phyloP scores from a whole-genome alignment of 192 early-diverging fungal genomes.

The Backusella tarrabulga region DNA sequence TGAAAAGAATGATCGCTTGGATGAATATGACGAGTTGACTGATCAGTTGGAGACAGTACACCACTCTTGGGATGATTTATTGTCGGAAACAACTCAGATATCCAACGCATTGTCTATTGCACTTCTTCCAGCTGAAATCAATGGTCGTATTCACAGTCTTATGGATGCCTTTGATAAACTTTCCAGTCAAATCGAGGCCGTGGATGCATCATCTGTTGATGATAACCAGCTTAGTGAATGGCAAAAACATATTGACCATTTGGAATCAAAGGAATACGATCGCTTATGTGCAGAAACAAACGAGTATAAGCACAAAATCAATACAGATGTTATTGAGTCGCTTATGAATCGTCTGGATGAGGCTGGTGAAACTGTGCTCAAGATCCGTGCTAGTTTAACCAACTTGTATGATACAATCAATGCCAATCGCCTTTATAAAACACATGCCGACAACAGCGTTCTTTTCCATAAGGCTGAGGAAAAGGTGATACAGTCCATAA shows the following conservation, averaged over 20 bases:
- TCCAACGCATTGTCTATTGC: neutral
- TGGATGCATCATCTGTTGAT: neutral
- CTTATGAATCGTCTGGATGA: constrained; percentile 1
- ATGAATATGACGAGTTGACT: constrained; percentile 7
- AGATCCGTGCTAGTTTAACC: neutral
- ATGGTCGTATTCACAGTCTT: constrained; percentile 4
- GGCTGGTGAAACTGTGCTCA: constrained; percentile 12
- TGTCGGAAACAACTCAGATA: constrained; percentile 4
- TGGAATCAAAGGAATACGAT: constrained; percentile 18
- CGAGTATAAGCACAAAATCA: constrained; percentile 4
- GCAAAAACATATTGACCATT: constrained; percentile 24
- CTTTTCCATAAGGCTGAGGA: neutral
- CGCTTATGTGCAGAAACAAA: neutral
- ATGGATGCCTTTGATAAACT: constrained; percentile 5
- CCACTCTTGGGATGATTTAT: constrained; percentile 2
- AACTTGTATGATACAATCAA: constrained; percentile 16
- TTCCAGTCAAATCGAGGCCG: neutral
- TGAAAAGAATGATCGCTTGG: neutral
- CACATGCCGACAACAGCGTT: constrained; percentile 11
- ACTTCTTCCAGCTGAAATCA: constrained; percentile 14
- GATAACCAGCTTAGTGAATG: constrained; percentile 22
- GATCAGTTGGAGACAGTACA: neutral
- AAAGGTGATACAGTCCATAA: neutral
- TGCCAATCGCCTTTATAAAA: constrained; percentile 14
- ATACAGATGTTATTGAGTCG: neutral